Percentiles rank a stretch among this genome's conserved stretches.
Evolutionary conservation across 371 early-diverging fungal genomes (phyloP).

Genomic region (Mucor saturninus): DNA sequence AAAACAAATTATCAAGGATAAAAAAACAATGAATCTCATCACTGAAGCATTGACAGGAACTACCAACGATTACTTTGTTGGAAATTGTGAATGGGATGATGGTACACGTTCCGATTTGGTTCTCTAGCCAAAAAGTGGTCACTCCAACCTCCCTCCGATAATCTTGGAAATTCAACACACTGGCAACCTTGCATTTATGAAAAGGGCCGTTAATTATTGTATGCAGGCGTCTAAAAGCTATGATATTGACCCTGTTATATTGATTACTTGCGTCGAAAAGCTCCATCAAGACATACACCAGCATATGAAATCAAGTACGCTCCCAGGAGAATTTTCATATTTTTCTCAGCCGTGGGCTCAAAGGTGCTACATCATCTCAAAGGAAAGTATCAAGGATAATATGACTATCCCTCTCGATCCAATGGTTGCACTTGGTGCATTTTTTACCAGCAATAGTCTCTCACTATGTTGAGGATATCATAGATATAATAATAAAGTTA

Average conservation of each 20-base stretch:
- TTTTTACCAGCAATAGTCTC: conserved; percentile 15
- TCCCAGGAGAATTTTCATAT: too few species aligned
- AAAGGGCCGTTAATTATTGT: conserved; percentile 16
- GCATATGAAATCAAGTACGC: too few species aligned
- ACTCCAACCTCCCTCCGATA: conserved; percentile 21
- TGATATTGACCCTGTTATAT: conserved; percentile 11
- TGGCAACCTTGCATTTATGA: conserved; percentile 10
- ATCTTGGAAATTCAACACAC: conserved; percentile 22
- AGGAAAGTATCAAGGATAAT: conserved; percentile 4
- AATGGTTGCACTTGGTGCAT: conserved; percentile 16
- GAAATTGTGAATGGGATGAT: conserved; percentile 15
- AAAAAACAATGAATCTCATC: too few species aligned
- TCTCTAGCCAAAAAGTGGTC: conserved; percentile 18
- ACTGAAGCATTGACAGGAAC: too few species aligned
- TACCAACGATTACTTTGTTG: conserved; percentile 15
- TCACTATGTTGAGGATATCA: too few species aligned
- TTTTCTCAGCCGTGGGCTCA: conserved; percentile 5
- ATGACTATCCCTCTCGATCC: conserved; percentile 7
- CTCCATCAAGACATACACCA: too few species aligned
- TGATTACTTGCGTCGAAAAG: conserved; percentile 11
- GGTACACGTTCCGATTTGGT: conserved; percentile 19
- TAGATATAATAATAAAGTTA: too few species aligned
- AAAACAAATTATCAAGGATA: too few species aligned
- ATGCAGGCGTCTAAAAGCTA: conserved; percentile 15
- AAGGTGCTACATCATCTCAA: conserved; percentile 8